A percentile compares a stretch with the other conserved stretches of the same genome.
These are phyloP conservation scores for Pontederia crassipes DNA, from an alignment of 176 grass and related monocot genomes.

Conservation along the genomic window DNA sequence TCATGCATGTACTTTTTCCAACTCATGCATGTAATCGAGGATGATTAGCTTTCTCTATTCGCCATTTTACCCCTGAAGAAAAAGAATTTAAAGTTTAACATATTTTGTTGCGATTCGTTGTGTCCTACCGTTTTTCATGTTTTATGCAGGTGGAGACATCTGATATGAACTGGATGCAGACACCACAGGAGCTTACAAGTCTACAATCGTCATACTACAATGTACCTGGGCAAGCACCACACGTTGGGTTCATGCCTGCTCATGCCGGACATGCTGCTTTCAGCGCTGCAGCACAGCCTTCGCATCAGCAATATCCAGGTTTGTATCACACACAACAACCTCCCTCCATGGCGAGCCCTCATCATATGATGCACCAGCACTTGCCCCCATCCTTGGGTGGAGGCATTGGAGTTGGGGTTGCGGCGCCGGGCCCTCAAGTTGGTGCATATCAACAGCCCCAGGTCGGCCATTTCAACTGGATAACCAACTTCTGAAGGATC, in stretches of 20 bases:
- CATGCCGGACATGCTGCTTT: slow-evolving; percentile 65
- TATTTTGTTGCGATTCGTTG: not conserved
- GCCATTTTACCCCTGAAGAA: no score
- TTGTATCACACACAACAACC: slow-evolving; percentile 59
- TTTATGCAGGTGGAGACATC: slow-evolving; percentile 48
- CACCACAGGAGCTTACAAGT: slow-evolving; percentile 36
- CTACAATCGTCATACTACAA: slow-evolving; percentile 61
- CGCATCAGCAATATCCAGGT: slow-evolving; percentile 50
- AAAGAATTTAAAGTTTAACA: not conserved
- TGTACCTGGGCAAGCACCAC: slow-evolving; percentile 49
- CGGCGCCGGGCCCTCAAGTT: slow-evolving; percentile 50
- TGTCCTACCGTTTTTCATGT: not conserved
- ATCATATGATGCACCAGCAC: slow-evolving; percentile 69
- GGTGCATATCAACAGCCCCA: slow-evolving; percentile 63
- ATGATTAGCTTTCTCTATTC: no score
- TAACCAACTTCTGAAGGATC: slow-evolving; percentile 42
- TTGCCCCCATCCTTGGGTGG: slow-evolving; percentile 45
- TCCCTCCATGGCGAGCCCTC: slow-evolving; percentile 49
- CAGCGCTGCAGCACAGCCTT: slow-evolving; percentile 53
- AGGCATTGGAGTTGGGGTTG: slow-evolving; percentile 52
- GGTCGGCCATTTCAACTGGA: slow-evolving; percentile 70
- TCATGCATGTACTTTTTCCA: no score
- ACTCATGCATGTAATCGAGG: no score
- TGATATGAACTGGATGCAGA: slow-evolving; percentile 68
- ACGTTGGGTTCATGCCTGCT: slow-evolving; percentile 47